Evolutionary conservation across 1,284 basidiomycete genomes (phyloP).

Genomic region (Pterulicium gracile): DNA sequence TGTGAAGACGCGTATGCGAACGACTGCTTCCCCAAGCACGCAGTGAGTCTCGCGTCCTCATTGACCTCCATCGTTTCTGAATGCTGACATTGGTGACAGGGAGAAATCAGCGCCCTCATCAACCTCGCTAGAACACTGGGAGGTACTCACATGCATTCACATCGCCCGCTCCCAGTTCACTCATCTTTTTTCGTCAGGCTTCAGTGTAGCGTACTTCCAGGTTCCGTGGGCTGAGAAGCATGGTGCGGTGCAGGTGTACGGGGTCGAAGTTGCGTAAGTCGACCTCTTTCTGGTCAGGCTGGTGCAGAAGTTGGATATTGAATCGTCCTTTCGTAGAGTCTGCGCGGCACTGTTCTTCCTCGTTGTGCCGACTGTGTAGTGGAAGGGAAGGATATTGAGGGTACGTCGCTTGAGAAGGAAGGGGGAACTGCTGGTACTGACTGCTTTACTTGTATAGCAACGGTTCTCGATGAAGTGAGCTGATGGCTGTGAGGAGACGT

Average conservation of each 20-base stretch:
- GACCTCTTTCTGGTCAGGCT: neutral
- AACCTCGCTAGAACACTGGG: slow-evolving; percentile 36
- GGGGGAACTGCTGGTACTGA: neutral
- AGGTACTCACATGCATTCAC: slow-evolving; percentile 9
- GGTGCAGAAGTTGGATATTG: too few relatives aligned
- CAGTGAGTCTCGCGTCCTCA: slow-evolving; percentile 13
- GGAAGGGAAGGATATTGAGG: slow-evolving; percentile 35
- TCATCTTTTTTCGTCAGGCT: slow-evolving; percentile 14
- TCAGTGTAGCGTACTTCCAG: slow-evolving; percentile 45
- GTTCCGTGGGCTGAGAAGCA: slow-evolving; percentile 41
- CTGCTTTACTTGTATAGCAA: neutral
- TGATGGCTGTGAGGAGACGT: too few relatives aligned
- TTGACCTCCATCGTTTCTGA: neutral
- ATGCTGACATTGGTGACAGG: slow-evolving; percentile 12
- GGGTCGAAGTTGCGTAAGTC: slow-evolving; percentile 36
- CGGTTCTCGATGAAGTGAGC: slow-evolving; percentile 2
- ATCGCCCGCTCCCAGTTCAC: neutral
- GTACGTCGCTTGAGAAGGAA: slow-evolving; percentile 20
- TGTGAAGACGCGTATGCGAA: slow-evolving; percentile 19
- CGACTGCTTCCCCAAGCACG: slow-evolving; percentile 22
- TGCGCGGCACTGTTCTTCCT: slow-evolving; percentile 41
- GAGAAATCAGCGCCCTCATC: slow-evolving; percentile 38
- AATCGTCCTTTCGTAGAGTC: slow-evolving; percentile 20
- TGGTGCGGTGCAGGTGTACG: slow-evolving; percentile 42
- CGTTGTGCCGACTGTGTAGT: slow-evolving; percentile 39